Evolutionary conservation across 345 rosid genomes (phyloP).

Genomic region (Salix exigua): DNA sequence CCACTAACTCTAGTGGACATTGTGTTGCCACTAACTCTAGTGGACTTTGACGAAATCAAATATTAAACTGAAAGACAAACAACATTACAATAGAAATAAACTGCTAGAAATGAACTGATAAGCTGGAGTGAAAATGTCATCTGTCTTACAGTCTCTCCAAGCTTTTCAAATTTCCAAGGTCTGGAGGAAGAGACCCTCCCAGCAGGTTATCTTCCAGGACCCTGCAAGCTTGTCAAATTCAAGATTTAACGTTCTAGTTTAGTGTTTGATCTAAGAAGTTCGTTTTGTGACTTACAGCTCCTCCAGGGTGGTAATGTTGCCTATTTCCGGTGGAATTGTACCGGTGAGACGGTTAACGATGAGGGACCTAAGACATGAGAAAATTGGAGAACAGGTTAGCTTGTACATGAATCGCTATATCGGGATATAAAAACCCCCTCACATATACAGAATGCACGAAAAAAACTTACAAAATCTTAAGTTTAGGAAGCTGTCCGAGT

Average conservation of each 20-base stretch:
- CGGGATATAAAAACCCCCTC: background rate
- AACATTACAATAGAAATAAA: too few species aligned
- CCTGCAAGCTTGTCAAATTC: slow-evolving; percentile 34
- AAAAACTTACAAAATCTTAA: slow-evolving; percentile 47
- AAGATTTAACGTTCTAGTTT: background rate
- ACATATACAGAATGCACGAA: background rate
- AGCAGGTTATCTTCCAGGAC: slow-evolving; percentile 58
- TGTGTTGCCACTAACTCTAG: too few species aligned
- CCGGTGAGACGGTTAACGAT: slow-evolving; percentile 67
- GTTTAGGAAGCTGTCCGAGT: slow-evolving; percentile 44
- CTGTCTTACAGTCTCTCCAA: slow-evolving; percentile 49
- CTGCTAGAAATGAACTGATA: too few species aligned
- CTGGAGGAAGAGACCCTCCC: slow-evolving; percentile 54
- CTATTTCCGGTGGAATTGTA: slow-evolving; percentile 55
- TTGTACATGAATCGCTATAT: background rate
- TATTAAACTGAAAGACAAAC: too few species aligned
- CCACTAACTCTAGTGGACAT: too few species aligned
- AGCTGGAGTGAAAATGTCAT: background rate
- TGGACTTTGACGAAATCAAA: too few species aligned
- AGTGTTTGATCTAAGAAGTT: background rate
- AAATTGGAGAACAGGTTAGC: background rate
- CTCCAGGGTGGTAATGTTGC: slow-evolving; percentile 49
- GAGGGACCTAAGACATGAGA: slow-evolving; percentile 39
- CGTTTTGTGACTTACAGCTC: slow-evolving; percentile 45
- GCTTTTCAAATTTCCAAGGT: slow-evolving; percentile 54